phyloP scores from a whole-genome alignment of 2,329 filamentous ascomycete species.

The Penicillium decumbens region DNA sequence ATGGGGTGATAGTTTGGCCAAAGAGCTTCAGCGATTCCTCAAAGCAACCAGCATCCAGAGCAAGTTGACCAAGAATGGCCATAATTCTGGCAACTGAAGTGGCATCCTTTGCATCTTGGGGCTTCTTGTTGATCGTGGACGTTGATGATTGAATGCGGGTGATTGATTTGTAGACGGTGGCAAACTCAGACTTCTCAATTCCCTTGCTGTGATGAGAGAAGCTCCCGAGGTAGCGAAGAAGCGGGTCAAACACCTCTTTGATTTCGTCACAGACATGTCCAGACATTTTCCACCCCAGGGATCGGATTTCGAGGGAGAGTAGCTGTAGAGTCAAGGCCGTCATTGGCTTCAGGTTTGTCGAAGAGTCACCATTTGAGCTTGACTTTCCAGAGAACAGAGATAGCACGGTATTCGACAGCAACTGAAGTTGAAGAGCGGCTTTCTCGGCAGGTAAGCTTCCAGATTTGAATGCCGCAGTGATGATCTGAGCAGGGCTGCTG shows the following conservation, averaged over 20 bases:
- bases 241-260: constrained; percentile 43
- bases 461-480: constrained; percentile 36
- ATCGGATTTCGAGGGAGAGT: constrained; percentile 40
- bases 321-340: constrained; percentile 38
- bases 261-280: constrained; percentile 40
- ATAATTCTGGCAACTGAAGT: constrained; percentile 32
- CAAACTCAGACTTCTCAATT: constrained; percentile 38
- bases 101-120: constrained; percentile 21
- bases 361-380: constrained; percentile 11
- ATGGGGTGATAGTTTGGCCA: constrained; percentile 28
- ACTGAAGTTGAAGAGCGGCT: constrained; percentile 43
- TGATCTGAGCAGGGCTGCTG: constrained; percentile 40
- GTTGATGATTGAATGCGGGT: constrained; percentile 33
- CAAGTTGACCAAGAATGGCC: constrained; percentile 38
- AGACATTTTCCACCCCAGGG: constrained; percentile 41
- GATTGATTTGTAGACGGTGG: constrained; percentile 34
- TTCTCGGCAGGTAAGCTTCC: constrained; percentile 37
- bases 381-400: constrained; percentile 30
- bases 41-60: constrained; percentile 38
- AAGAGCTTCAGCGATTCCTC: constrained; percentile 39
- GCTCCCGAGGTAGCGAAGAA: constrained; percentile 37
- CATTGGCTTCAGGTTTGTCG: constrained; percentile 25
- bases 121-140: constrained; percentile 26
- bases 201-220: constrained; percentile 34
- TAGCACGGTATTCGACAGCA: constrained; percentile 40